These are phyloP conservation scores for Coix lacrymajobi DNA, from an alignment of 176 grass and related monocot species.

Conservation along the genomic window DNA sequence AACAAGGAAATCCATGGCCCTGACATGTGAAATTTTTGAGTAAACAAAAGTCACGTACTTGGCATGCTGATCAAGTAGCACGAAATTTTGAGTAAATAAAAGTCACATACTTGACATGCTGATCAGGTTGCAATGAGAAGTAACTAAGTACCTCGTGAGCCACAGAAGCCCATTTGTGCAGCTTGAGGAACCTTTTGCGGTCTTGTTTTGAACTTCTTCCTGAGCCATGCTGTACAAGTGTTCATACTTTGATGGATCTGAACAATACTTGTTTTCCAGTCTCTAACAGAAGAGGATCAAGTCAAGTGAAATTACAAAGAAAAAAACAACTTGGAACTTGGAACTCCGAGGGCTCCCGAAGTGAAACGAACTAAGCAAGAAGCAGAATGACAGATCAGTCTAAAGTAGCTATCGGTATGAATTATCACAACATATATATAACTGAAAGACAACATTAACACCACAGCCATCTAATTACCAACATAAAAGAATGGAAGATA, in stretches of 20 bases:
- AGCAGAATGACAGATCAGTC: background rate
- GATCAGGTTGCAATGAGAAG: too few relatives aligned
- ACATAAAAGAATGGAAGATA: background rate
- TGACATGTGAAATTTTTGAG: constrained; percentile 26
- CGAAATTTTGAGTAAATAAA: constrained; percentile 16
- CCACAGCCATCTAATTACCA: background rate
- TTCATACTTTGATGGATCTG: constrained; percentile 77
- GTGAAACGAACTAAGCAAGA: background rate
- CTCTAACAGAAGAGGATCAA: constrained; percentile 45
- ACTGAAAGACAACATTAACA: background rate
- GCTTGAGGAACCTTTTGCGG: constrained; percentile 80
- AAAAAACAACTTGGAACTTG: constrained; percentile 3
- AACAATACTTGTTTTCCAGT: constrained; percentile 74
- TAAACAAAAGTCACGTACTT: background rate
- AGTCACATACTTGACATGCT: background rate
- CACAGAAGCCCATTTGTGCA: constrained; percentile 98
- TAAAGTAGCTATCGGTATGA: background rate
- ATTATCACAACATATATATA: background rate
- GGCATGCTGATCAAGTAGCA: constrained; percentile 1
- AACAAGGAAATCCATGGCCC: constrained; percentile 97
- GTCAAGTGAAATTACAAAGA: background rate
- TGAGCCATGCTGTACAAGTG: constrained; percentile 82
- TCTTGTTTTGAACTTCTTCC: constrained; percentile 88
- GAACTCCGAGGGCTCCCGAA: background rate
- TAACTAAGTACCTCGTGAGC: constrained; percentile 83